Evolutionary conservation across 2,329 filamentous ascomycete species (phyloP), one percentile per base, ranked within the genome.

Genomic region (Biscogniauxia sp.): DNA sequence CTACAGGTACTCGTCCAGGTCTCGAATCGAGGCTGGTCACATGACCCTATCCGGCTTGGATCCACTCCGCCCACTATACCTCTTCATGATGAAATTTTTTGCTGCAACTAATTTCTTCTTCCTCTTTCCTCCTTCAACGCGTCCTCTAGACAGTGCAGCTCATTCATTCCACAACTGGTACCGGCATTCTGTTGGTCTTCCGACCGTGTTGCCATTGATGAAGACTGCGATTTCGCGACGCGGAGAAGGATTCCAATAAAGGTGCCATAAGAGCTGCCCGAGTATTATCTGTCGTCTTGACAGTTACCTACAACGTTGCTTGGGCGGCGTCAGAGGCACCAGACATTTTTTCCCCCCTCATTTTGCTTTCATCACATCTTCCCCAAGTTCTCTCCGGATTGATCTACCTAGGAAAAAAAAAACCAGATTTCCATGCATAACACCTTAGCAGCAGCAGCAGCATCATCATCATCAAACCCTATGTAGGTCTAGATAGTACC

Each of bases 81-180:
- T 53, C 32, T 59, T 57, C 58, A 58, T 41, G 11, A 66, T 66
- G 53, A 63, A 53, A 65, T 66, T 67, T 63, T 53, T 53, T 9
- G 17, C 26, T 8, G 17, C 54, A 61, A 54, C 64, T 66, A 63
- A 45, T n/a, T 26, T 57, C 59, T 62, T 20, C 58, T 68, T 70
- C 75, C 77, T 74, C 23, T 76, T 76, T 78, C 76, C 72, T 71
- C 75, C 76, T 75, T 70, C 80, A 86, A 89, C 88, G 89, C 89
- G 84, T 83, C 88, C 88, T 84, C 82, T 80, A 93, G 91, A 94
- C 91, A 94, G 91, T 93, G 86, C 90, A 89, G 85, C 83, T 83
- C 88, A 88, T 87, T 82, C 84, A 80, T 78, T 54, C 61, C 80
- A 81, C 80, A 76, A 80, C 76, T 76, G 80, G 78, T 73, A 59